phyloP scores from a whole-genome alignment of 805 yeast species.

The Isabelozyma pseudorhagii region DNA sequence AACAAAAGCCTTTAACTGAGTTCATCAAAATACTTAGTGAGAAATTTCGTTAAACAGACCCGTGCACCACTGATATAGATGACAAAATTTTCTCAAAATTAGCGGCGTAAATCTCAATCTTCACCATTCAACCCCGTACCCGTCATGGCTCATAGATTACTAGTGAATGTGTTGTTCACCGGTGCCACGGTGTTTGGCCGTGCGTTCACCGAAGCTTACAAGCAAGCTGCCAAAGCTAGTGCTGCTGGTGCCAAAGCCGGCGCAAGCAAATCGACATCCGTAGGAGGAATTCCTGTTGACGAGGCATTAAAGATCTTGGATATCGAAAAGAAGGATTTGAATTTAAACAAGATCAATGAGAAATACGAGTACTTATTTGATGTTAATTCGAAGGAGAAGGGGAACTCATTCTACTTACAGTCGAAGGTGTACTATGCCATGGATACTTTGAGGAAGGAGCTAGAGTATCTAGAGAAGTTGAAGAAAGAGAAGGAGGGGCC shows the following conservation, averaged over 20 bases:
- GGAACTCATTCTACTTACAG: conserved; percentile 93
- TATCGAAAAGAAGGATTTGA: conserved; percentile 56
- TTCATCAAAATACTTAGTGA: too few relatives aligned
- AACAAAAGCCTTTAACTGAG: too few relatives aligned
- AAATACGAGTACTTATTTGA: conserved; percentile 82
- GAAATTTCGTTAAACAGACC: background rate
- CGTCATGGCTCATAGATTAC: conserved; percentile 80
- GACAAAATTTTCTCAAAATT: background rate
- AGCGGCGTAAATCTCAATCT: background rate
- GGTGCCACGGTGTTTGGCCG: conserved; percentile 95
- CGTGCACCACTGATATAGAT: background rate
- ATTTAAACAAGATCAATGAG: conserved; percentile 56
- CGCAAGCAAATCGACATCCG: conserved; percentile 48
- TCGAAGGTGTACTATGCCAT: conserved; percentile 92
- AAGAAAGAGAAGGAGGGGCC: conserved; percentile 22
- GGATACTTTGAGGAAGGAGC: conserved; percentile 81
- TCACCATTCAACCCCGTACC: background rate
- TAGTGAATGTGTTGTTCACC: conserved; percentile 85
- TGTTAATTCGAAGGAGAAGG: conserved; percentile 88
- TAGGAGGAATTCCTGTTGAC: conserved; percentile 77
- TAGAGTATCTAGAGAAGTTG: conserved; percentile 53
- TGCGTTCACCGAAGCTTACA: conserved; percentile 95
- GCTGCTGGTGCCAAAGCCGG: conserved; percentile 60
- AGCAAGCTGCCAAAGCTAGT: conserved; percentile 93
- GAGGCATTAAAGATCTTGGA: conserved; percentile 92